These are phyloP conservation scores for Primulina eburnea DNA, from an alignment of 257 asterid genomes.

Conservation along the genomic window DNA sequence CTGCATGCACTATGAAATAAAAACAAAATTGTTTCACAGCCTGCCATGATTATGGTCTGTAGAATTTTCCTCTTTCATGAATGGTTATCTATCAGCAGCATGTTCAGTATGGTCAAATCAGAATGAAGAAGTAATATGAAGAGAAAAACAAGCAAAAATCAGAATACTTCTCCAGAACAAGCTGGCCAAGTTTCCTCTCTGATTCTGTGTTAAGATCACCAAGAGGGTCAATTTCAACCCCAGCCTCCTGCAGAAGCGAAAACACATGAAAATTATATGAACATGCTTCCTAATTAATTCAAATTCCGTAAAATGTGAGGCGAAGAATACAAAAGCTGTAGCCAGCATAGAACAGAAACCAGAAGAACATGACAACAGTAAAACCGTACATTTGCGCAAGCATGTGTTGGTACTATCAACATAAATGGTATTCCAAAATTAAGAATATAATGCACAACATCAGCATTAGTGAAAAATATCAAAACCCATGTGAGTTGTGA, in stretches of 20 bases:
- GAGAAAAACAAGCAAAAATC: not conserved
- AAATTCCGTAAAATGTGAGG: not conserved
- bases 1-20: not conserved
- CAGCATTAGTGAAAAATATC: not conserved
- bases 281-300: not conserved
- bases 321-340: not conserved
- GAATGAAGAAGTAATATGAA: not conserved
- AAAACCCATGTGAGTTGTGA: not conserved
- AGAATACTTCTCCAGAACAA: constrained; percentile 72
- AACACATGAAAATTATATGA: not conserved
- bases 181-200: constrained; percentile 85
- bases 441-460: not conserved
- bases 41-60: not conserved
- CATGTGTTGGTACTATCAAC: not conserved
- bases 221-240: constrained; percentile 75
- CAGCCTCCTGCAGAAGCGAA: constrained; percentile 66
- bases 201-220: constrained; percentile 92
- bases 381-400: not conserved
- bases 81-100: not conserved
- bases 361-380: not conserved
- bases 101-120: not conserved
- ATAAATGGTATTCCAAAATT: not conserved
- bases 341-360: not conserved
- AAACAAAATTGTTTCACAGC: not conserved
- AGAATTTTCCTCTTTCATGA: not conserved